Conservation (phyloP, 129 eudicot genomes). For the Flaveria bidentis region DNA sequence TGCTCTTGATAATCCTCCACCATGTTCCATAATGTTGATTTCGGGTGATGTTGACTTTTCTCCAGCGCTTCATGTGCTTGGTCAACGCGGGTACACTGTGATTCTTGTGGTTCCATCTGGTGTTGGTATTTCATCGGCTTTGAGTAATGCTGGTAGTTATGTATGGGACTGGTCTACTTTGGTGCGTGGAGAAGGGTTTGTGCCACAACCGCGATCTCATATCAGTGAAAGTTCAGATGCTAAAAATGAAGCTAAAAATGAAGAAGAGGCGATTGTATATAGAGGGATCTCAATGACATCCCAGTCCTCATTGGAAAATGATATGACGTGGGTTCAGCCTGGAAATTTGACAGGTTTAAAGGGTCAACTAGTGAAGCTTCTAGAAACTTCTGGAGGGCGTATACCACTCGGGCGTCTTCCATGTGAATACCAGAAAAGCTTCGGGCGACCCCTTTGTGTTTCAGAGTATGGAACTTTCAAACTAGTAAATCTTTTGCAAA, state of each 20-base stretch:
- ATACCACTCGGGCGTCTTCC: slow-evolving; percentile 64
- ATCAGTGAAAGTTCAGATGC: slow-evolving; percentile 39
- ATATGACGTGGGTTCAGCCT: slow-evolving; percentile 74
- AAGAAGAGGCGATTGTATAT: slow-evolving; percentile 82
- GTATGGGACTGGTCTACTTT: slow-evolving; percentile 93
- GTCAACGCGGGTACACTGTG: slow-evolving; percentile 90
- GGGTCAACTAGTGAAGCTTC: slow-evolving; percentile 73
- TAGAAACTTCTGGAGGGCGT: slow-evolving; percentile 66
- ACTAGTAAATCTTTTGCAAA: slow-evolving; percentile 67
- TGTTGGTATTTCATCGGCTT: slow-evolving; percentile 75
- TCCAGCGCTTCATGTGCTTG: slow-evolving; percentile 89
- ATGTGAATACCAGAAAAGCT: slow-evolving; percentile 76
- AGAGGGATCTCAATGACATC: slow-evolving; percentile 61
- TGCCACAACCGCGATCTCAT: slow-evolving; percentile 47
- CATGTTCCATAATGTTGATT: slow-evolving; percentile 84
- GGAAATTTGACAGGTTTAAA: slow-evolving; percentile 82
- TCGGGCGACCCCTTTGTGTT: slow-evolving; percentile 77
- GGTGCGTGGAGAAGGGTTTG: slow-evolving; percentile 85
- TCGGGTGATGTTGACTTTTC: slow-evolving; percentile 97
- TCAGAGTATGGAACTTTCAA: slow-evolving; percentile 73
- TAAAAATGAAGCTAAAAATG: slow-evolving; percentile 60
- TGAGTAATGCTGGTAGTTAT: slow-evolving; percentile 82
- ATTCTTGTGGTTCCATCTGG: slow-evolving; percentile 82
- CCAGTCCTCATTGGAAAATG: slow-evolving; percentile 49
- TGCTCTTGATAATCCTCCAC: slow-evolving; percentile 94